Evolutionary conservation across 2,329 filamentous ascomycete genomes (phyloP).

Genomic region (Fusarium cyanostomum): DNA sequence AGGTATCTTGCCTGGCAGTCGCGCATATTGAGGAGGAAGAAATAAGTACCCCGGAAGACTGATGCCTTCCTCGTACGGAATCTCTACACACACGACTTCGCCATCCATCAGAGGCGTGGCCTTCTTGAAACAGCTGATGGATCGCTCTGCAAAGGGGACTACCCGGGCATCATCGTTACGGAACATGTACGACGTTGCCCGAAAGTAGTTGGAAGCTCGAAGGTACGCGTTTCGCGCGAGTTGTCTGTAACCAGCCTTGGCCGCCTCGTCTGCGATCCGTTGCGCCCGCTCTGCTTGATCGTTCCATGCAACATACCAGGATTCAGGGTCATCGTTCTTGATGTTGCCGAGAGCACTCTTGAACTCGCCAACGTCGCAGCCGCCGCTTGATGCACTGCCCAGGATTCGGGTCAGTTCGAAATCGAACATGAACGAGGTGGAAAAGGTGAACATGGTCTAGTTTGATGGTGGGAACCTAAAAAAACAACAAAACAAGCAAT

Average conservation of each 20-base stretch:
- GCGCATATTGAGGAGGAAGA: slow-evolving; percentile 44
- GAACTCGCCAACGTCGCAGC: slow-evolving; percentile 52
- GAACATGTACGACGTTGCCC: slow-evolving; percentile 48
- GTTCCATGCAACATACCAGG: slow-evolving; percentile 51
- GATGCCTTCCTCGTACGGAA: slow-evolving; percentile 50
- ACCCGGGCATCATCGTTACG: slow-evolving; percentile 39
- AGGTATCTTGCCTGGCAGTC: slow-evolving; percentile 43
- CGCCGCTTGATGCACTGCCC: slow-evolving; percentile 46
- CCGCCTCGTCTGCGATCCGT: slow-evolving; percentile 47
- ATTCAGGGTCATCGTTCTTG: slow-evolving; percentile 49
- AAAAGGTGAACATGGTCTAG: too few species aligned
- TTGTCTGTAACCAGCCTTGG: slow-evolving; percentile 39
- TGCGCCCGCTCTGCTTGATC: slow-evolving; percentile 46
- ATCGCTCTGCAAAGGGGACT: slow-evolving; percentile 9
- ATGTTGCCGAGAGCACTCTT: slow-evolving; percentile 53
- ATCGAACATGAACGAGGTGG: too few species aligned
- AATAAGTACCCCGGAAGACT: slow-evolving; percentile 50
- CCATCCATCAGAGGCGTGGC: too few species aligned
- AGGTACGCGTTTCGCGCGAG: slow-evolving; percentile 50
- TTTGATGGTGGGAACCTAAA: too few species aligned
- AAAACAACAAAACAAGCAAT: too few species aligned
- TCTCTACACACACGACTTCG: too few species aligned
- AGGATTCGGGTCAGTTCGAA: slow-evolving; percentile 55
- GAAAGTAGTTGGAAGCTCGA: slow-evolving; percentile 52
- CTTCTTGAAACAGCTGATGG: too few species aligned